Evolutionary conservation across 1,139 yeast species (phyloP).

Genomic region (Sugiyamaella castrensis): DNA sequence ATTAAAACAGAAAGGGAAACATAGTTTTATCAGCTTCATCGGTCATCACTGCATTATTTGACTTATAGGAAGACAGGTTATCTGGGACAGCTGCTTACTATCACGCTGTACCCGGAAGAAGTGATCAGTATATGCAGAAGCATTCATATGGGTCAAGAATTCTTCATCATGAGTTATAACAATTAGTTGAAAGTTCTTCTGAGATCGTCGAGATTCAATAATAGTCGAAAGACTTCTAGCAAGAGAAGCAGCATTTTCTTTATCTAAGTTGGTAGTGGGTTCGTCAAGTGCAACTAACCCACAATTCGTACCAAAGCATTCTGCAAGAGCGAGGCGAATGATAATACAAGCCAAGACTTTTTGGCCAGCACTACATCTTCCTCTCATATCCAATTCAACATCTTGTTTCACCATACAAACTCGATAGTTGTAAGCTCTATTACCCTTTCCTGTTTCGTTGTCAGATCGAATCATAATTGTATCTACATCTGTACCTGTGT

Average conservation of each 20-base stretch:
- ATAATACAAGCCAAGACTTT: slow-evolving; percentile 91
- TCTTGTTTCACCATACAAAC: slow-evolving; percentile 95
- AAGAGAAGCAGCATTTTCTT: slow-evolving; percentile 81
- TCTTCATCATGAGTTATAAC: slow-evolving; percentile 96
- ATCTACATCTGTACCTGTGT: slow-evolving; percentile 94
- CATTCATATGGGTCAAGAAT: slow-evolving; percentile 80
- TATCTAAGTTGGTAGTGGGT: slow-evolving; percentile 94
- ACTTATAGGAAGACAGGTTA: slow-evolving; percentile 43
- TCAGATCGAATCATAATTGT: slow-evolving; percentile 85
- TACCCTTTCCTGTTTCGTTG: slow-evolving; percentile 52
- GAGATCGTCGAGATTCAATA: slow-evolving; percentile 69
- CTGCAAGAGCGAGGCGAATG: slow-evolving; percentile 88
- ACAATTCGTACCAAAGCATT: slow-evolving; percentile 91
- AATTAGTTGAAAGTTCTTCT: slow-evolving; percentile 87
- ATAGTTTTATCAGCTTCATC: background rate
- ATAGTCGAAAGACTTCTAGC: slow-evolving; percentile 78
- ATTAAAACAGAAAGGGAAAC: background rate
- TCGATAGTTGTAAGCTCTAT: slow-evolving; percentile 79
- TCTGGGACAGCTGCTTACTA: slow-evolving; percentile 74
- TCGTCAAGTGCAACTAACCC: slow-evolving; percentile 96
- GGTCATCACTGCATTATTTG: slow-evolving; percentile 22
- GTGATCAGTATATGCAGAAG: slow-evolving; percentile 82
- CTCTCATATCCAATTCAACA: slow-evolving; percentile 94
- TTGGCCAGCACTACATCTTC: slow-evolving; percentile 98
- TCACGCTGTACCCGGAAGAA: slow-evolving; percentile 81